Evolutionary conservation across 768 basidiomycete genomes (phyloP).

Genomic region (Paxillus involutus): DNA sequence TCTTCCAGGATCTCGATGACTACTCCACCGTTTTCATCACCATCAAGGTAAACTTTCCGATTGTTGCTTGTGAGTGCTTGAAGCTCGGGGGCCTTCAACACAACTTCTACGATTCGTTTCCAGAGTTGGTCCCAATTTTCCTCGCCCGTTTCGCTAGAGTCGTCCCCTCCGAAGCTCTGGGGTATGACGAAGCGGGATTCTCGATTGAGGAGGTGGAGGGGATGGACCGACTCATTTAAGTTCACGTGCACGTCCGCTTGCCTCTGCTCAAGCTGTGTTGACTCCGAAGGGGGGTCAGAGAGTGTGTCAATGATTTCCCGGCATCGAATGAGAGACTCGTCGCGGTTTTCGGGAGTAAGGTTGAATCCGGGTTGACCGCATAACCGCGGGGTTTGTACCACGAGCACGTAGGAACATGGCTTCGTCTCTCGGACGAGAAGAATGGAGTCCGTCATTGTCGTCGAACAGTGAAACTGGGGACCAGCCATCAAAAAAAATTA

Average conservation of each 20-base stretch:
- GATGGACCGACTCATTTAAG: constrained; percentile 55
- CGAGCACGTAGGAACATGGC: constrained; percentile 91
- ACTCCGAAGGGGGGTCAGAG: constrained; percentile 24
- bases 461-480: constrained; percentile 88
- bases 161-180: constrained; percentile 18
- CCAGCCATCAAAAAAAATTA: constrained; percentile 1
- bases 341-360: constrained; percentile 62
- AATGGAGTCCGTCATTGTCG: constrained; percentile 90
- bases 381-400: constrained; percentile 92
- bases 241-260: constrained; percentile 26
- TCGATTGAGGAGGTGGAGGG: constrained; percentile 49
- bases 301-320: constrained; percentile 60
- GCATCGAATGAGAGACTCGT: constrained; percentile 74
- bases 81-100: constrained; percentile 32
- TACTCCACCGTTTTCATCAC: constrained; percentile 39
- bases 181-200: constrained; percentile 48
- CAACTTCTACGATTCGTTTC: constrained; percentile 28
- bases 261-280: constrained; percentile 31
- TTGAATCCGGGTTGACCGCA: constrained; percentile 93
- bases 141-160: constrained; percentile 13
- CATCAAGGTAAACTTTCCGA: constrained; percentile 43
- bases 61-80: constrained; percentile 27
- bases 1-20: constrained; percentile 48
- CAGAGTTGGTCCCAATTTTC: constrained; percentile 21
- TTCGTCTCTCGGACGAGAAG: constrained; percentile 91